These are phyloP conservation scores for Phytophthora gonapodyides DNA, from an alignment of 352 stramenopile genomes.

Conservation along the genomic window DNA sequence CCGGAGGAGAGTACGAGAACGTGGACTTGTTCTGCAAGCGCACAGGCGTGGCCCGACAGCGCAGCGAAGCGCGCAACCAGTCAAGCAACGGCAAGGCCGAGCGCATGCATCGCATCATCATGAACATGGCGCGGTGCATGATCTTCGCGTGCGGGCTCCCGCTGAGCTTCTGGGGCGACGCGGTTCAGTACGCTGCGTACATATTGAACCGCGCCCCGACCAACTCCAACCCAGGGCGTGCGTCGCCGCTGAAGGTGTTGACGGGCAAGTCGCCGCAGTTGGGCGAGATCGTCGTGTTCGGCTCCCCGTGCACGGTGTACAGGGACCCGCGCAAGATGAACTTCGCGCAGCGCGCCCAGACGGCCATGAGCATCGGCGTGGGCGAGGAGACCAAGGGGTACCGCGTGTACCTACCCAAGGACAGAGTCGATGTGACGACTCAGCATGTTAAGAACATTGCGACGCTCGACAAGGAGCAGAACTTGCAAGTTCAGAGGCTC, in stretches of 20 bases:
- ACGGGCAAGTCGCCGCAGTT: conserved; percentile 12
- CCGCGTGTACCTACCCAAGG: conserved; percentile 19
- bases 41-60: conserved; percentile 26
- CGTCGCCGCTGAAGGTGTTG: conserved; percentile 9
- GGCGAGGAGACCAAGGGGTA: conserved; percentile 23
- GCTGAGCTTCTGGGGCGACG: conserved; percentile 31
- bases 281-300: conserved; percentile 14
- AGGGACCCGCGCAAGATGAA: conserved; percentile 12
- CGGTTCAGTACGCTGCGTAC: conserved; percentile 33
- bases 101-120: not conserved
- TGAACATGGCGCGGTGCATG: conserved; percentile 39
- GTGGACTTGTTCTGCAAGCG: conserved; percentile 34
- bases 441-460: conserved; percentile 4
- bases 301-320: conserved; percentile 7
- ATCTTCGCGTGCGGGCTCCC: conserved; percentile 34
- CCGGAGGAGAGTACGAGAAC: conserved; percentile 30
- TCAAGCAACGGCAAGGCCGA: conserved; percentile 40
- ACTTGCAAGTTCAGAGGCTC: conserved; percentile 2
- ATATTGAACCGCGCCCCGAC: conserved; percentile 33
- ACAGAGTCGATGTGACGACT: conserved; percentile 11
- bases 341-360: not conserved
- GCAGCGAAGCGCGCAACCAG: conserved; percentile 30
- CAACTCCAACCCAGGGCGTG: conserved; percentile 6
- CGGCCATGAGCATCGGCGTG: conserved; percentile 13
- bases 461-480: conserved; percentile 2